Percentiles rank a stretch among this genome's conserved stretches.
phyloP scores from a whole-genome alignment of 257 asterid genomes.

The Solanum pennellii region DNA sequence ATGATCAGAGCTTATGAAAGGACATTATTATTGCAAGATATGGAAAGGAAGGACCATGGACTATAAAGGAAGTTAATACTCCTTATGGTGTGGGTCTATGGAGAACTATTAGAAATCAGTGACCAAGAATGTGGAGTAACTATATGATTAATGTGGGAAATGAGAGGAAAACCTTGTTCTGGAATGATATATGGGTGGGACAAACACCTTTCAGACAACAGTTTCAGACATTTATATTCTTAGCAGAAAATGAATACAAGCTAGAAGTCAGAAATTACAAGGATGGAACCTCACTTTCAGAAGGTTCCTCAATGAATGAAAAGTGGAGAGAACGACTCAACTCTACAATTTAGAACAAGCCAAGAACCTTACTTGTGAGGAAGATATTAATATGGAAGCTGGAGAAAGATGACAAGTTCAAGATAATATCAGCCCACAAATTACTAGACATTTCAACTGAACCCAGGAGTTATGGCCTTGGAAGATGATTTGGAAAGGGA shows the following conservation, averaged over 20 bases:
- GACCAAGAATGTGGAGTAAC: background rate
- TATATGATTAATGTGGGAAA: no score
- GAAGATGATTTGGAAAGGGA: no score
- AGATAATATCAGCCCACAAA: background rate
- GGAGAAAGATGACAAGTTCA: background rate
- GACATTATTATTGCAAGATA: background rate
- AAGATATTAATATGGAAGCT: background rate
- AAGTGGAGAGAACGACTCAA: background rate
- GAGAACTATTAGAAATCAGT: background rate
- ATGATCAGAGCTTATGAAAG: no score
- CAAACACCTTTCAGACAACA: no score
- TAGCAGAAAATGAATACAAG: background rate
- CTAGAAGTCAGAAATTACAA: background rate
- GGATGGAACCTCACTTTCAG: background rate
- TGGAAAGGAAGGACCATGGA: background rate
- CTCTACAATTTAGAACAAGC: background rate
- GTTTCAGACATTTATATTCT: no score
- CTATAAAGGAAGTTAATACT: background rate
- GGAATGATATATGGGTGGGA: no score
- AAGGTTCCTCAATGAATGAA: background rate
- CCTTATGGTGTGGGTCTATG: background rate
- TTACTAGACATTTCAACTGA: background rate
- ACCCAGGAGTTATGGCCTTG: background rate
- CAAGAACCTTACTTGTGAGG: background rate
- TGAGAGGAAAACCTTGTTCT: no score